phyloP scores from a whole-genome alignment of 768 basidiomycete species.

The Kwoniella europaea region DNA sequence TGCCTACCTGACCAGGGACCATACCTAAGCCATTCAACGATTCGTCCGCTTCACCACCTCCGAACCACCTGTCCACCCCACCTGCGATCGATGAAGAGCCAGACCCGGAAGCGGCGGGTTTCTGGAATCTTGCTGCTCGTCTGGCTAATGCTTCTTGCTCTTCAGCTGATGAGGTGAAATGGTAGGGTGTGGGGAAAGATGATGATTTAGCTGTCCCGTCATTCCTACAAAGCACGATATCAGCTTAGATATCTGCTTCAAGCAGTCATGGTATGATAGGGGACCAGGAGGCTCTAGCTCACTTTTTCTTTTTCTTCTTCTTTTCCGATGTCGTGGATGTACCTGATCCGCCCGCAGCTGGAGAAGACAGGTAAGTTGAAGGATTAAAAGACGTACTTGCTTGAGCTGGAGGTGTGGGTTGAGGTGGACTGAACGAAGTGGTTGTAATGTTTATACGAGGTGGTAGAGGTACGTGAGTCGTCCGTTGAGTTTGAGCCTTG shows the following conservation, averaged over 20 bases:
- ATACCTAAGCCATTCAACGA: constrained; percentile 22
- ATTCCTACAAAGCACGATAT: constrained; percentile 12
- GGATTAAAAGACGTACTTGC: constrained; percentile 16
- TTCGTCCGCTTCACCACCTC: constrained; percentile 30
- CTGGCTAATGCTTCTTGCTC: constrained; percentile 59
- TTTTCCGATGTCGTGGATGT: constrained; percentile 63
- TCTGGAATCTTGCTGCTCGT: constrained; percentile 80
- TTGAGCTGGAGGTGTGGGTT: constrained; percentile 24
- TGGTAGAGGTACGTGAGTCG: constrained; percentile 40
- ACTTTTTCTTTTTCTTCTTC: constrained; percentile 51
- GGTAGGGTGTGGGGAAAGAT: constrained; percentile 43
- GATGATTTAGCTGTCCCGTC: constrained; percentile 32
- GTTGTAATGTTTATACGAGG: constrained; percentile 26
- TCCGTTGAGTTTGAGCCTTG: constrained; percentile 42
- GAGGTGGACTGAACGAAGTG: constrained; percentile 13
- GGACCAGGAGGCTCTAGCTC: constrained; percentile 7
- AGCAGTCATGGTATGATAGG: neutral
- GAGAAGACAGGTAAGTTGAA: constrained; percentile 10
- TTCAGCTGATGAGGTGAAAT: constrained; percentile 34
- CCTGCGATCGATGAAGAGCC: constrained; percentile 64
- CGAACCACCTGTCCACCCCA: constrained; percentile 35
- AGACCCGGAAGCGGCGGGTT: constrained; percentile 60
- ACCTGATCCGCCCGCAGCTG: constrained; percentile 59
- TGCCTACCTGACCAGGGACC: constrained; percentile 41
- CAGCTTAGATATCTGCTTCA: too few species aligned